phyloP scores from a whole-genome alignment of 31 red algal species.

The Pterothamnion heteromorphum region DNA sequence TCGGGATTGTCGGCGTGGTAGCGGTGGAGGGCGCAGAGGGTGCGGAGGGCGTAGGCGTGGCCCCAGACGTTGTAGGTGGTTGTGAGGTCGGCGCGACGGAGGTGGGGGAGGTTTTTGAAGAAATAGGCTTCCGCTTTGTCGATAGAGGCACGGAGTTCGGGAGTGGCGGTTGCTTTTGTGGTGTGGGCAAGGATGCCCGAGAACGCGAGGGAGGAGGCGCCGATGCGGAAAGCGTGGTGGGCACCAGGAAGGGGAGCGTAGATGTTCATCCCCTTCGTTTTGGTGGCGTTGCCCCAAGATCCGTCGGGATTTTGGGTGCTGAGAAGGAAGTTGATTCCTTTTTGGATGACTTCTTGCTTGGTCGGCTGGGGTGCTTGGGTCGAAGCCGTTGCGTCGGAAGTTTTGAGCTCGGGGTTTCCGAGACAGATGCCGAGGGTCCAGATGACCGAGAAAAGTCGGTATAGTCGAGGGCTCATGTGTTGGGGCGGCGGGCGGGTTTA shows the following conservation, averaged over 20 bases:
- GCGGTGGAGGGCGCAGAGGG: background rate
- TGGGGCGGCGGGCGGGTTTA: background rate
- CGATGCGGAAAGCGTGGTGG: slow-evolving; percentile 9
- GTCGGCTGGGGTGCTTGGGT: background rate
- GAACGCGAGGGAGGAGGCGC: background rate
- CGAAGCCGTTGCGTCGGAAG: background rate
- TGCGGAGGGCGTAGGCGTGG: background rate
- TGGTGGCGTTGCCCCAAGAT: background rate
- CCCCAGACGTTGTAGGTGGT: slow-evolving; percentile 24
- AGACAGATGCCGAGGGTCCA: background rate
- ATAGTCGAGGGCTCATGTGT: background rate
- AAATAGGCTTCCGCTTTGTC: background rate
- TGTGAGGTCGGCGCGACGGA: background rate
- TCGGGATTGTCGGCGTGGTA: background rate
- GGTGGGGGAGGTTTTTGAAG: background rate
- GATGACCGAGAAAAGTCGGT: background rate
- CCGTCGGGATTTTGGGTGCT: background rate
- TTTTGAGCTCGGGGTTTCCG: background rate
- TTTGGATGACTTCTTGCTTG: background rate
- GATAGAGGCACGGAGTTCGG: background rate
- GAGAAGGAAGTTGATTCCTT: background rate
- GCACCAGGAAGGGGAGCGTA: slow-evolving; percentile 7
- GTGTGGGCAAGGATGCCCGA: background rate
- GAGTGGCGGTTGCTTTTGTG: background rate
- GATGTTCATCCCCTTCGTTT: slow-evolving; percentile 13